Conservation (phyloP, 768 basidiomycete species). For the Cystoderma amianthinum region DNA sequence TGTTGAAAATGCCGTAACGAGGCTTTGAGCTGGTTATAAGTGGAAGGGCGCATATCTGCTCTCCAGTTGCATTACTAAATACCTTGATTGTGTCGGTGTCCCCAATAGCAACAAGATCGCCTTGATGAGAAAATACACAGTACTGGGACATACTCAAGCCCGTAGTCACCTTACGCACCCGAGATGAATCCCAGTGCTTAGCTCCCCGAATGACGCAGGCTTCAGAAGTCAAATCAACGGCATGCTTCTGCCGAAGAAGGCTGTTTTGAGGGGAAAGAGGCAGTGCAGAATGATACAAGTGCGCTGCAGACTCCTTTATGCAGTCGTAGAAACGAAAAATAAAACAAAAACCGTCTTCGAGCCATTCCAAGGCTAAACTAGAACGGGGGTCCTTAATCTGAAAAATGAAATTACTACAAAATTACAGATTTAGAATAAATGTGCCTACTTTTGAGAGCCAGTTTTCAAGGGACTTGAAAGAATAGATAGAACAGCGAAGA, state of each 20-base stretch:
- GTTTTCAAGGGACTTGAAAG: background rate
- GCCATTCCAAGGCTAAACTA: background rate
- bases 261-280: background rate
- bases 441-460: background rate
- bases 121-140: no score
- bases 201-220: no score
- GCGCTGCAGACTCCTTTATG: background rate
- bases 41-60: no score
- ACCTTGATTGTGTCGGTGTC: no score
- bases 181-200: no score
- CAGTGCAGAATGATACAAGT: background rate
- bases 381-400: background rate
- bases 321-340: background rate
- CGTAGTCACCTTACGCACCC: no score
- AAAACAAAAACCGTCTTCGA: background rate
- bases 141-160: no score
- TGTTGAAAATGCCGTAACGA: no score
- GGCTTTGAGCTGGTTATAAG: no score
- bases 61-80: no score
- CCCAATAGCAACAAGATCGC: no score
- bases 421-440: no score
- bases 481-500: background rate
- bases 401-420: background rate
- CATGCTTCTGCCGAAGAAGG: background rate
- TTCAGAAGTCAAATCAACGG: background rate